Evolutionary conservation across 179 eudicot genomes (phyloP).

Genomic region (Drosera spatulata): DNA sequence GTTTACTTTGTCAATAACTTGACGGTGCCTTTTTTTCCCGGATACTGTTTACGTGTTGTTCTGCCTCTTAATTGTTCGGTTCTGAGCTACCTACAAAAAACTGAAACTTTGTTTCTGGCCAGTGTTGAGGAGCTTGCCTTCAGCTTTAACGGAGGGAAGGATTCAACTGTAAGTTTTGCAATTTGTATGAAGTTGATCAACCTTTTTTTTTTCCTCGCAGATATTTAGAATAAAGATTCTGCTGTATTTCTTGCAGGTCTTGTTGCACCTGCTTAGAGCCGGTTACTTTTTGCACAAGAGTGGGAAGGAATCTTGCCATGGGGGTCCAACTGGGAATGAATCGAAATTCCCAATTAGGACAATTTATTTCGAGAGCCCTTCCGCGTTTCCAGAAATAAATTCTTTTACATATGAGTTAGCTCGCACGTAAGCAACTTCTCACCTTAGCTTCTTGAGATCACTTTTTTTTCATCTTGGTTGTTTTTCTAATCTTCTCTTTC

Average conservation of each 20-base stretch:
- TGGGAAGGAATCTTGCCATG: slow-evolving; percentile 24
- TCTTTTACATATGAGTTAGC: slow-evolving; percentile 93
- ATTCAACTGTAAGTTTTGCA: slow-evolving; percentile 76
- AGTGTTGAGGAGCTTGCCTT: slow-evolving; percentile 93
- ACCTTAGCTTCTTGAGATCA: not conserved
- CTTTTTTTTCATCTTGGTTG: not conserved
- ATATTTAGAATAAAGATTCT: not conserved
- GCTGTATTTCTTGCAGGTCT: slow-evolving; percentile 44
- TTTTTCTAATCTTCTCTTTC: not conserved
- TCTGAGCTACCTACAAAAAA: not conserved
- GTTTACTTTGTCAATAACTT: not conserved
- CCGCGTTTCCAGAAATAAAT: slow-evolving; percentile 81
- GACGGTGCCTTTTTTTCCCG: not conserved
- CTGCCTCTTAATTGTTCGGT: not conserved
- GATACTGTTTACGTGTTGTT: not conserved
- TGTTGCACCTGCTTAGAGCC: slow-evolving; percentile 88
- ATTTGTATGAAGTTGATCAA: not conserved
- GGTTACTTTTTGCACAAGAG: slow-evolving; percentile 63
- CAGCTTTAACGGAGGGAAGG: slow-evolving; percentile 99
- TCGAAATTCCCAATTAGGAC: slow-evolving; percentile 65
- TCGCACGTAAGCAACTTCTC: slow-evolving; percentile 31
- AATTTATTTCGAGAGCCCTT: slow-evolving; percentile 82
- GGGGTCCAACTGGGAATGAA: slow-evolving; percentile 20
- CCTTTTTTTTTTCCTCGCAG: too few relatives aligned
- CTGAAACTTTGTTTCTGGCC: slow-evolving; percentile 19